Conservation (phyloP, 2,329 filamentous ascomycete species). For the Phaeosphaeriaceae sp. region DNA sequence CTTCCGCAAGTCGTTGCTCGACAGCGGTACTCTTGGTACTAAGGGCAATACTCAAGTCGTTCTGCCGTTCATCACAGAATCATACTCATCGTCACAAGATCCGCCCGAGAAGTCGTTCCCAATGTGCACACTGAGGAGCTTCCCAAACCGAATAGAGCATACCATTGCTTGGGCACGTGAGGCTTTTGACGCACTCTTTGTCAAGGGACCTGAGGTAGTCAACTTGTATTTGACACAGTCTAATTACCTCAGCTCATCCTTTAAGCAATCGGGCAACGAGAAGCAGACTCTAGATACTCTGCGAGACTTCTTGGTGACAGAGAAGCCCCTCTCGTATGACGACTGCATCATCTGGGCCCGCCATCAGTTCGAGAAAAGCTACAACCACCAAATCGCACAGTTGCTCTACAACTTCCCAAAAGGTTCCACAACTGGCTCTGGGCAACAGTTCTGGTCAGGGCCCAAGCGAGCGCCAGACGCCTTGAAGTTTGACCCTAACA, state of each 20-base stretch:
- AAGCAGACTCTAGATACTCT: constrained; percentile 92
- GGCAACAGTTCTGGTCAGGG: constrained; percentile 95
- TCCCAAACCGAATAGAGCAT: constrained; percentile 98
- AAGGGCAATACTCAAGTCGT: constrained; percentile 99
- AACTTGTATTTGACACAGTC: constrained; percentile 93
- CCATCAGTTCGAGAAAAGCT: constrained; percentile 92
- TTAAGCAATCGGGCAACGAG: constrained; percentile 94
- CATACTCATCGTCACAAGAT: constrained; percentile 96
- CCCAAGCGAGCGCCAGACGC: constrained; percentile 95
- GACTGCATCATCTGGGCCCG: constrained; percentile 97
- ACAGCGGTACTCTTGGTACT: constrained; percentile 97
- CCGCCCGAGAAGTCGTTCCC: constrained; percentile 98
- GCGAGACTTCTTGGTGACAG: constrained; percentile 86
- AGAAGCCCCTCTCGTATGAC: constrained; percentile 90
- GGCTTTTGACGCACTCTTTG: constrained; percentile 91
- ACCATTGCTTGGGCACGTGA: constrained; percentile 98
- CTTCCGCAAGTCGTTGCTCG: constrained; percentile 94
- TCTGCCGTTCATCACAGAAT: constrained; percentile 88
- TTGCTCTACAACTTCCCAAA: constrained; percentile 97
- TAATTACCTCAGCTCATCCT: constrained; percentile 82
- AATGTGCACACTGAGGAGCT: constrained; percentile 96
- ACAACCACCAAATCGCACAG: constrained; percentile 95
- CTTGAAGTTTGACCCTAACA: constrained; percentile 84
- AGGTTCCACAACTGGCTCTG: constrained; percentile 84
- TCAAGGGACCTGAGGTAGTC: constrained; percentile 90